These are phyloP conservation scores for Tuber melanosporum DNA, from an alignment of 495 filamentous ascomycete genomes.

Conservation along the genomic window DNA sequence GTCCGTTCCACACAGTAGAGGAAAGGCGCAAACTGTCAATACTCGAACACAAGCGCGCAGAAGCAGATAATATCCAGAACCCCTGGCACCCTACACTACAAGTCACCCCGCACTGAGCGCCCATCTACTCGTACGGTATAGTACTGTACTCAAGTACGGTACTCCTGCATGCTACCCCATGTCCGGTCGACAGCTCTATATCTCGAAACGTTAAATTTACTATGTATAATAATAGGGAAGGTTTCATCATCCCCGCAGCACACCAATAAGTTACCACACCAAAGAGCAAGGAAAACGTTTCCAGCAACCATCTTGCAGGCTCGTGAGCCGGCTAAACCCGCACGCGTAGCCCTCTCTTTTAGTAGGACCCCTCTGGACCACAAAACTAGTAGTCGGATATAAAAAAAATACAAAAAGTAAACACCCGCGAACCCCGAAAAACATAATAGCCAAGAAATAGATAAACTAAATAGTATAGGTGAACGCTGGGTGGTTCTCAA, in stretches of 20 bases:
- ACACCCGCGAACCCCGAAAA: background rate
- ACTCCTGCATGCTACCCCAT: too few relatives aligned
- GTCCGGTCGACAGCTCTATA: too few relatives aligned
- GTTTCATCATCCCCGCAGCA: background rate
- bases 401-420: background rate
- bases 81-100: too few relatives aligned
- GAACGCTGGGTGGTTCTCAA: conserved; percentile 33
- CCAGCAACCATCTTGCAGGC: background rate
- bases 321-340: background rate
- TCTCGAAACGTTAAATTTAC: too few relatives aligned
- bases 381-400: background rate
- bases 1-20: background rate
- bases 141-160: too few relatives aligned
- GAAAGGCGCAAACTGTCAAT: too few relatives aligned
- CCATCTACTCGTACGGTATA: too few relatives aligned
- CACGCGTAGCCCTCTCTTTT: background rate
- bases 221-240: background rate
- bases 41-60: too few relatives aligned
- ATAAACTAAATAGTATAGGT: conserved; percentile 30
- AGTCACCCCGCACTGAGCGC: too few relatives aligned
- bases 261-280: background rate
- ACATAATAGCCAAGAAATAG: background rate
- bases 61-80: too few relatives aligned
- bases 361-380: background rate
- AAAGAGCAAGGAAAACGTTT: background rate